Conservation (phyloP, 306 rosid species). For the Begonia fuchsioides region DNA sequence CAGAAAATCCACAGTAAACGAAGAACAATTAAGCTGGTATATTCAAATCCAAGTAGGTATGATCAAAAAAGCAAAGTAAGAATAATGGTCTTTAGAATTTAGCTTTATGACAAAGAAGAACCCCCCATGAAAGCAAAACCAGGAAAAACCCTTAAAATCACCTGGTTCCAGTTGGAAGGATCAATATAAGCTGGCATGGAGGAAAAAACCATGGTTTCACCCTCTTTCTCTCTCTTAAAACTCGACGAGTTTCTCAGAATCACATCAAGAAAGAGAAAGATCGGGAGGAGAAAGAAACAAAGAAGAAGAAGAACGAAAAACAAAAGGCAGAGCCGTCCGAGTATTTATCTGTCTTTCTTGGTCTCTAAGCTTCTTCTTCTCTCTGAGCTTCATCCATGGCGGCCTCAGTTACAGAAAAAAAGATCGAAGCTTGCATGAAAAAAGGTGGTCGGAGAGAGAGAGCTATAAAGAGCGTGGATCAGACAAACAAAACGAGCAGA, state of each 20-base stretch:
- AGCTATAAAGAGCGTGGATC: too few species aligned
- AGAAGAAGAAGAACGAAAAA: neutral
- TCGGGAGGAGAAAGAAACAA: neutral
- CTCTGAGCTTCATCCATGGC: too few species aligned
- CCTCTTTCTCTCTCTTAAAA: constrained; percentile 12
- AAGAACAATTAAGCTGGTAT: constrained; percentile 2
- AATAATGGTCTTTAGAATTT: constrained; percentile 8
- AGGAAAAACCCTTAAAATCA: neutral
- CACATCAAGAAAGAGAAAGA: constrained; percentile 2
- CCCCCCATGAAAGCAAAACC: neutral
- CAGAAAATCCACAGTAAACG: neutral
- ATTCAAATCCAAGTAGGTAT: constrained; percentile 12
- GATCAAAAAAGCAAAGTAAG: neutral
- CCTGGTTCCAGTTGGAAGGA: constrained; percentile 16
- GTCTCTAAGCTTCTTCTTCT: constrained; percentile 9
- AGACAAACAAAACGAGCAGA: too few species aligned
- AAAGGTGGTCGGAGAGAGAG: too few species aligned
- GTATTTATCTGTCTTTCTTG: constrained; percentile 6
- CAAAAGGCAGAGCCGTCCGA: constrained; percentile 5
- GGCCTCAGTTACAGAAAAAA: neutral
- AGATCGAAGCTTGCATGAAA: too few species aligned
- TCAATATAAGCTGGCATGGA: constrained; percentile 14
- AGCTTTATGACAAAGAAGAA: constrained; percentile 6
- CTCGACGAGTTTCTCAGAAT: constrained; percentile 12
- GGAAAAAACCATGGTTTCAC: constrained; percentile 11